Base-by-base conservation (phyloP, 345 rosid genomes). In the Dovyalis caffra region DNA sequence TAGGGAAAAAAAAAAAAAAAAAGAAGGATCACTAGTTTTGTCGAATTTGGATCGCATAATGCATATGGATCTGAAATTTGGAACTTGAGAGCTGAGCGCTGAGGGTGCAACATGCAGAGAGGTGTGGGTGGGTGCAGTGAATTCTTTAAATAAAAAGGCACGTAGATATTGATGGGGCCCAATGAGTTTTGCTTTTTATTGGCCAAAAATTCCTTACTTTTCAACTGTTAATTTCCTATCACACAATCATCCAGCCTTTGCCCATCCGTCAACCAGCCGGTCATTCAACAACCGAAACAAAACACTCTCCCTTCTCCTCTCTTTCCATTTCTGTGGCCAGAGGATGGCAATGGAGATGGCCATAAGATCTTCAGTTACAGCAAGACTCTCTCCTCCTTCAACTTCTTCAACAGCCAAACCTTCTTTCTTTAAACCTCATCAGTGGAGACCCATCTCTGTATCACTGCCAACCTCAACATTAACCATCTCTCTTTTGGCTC, bases 381-480 rank as follows among this genome's bases (percentile, higher is more conserved):
- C 88, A 15, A 86, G 77, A 72, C 82, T 86, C 71, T 15, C 88
- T 72, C 26, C 78, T 43, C 60, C 77, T 20, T 51, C 84, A 1
- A 23, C 90, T 9, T 40, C 87, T 25, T 53, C 86, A 14, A 20
- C 79, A 16, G 11, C 85, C 74, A 80, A 56, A 69, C 37, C 73
- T 71, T 64, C 73, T 76, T 64, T 70, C 73, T 74, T 80, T 37
- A 88, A 80, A 74, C 68, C 85, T 31, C 87, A 76, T 3, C 47
- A 12, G 34, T 64, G 76, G 63, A 87, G 75, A 68, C 88, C 85
- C 68, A 53, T 76, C 85, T 80, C 88, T 63, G 77, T 87, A 1
- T 76, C 87, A 69, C 86, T 92, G 49, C 93, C 94, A 32, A 77
- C 93, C 53, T 86, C 95, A 68, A 84, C 89, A 14, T 40, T 40